A percentile compares a stretch with the other conserved stretches of the same genome.
These are phyloP conservation scores for Leccinum subrobustum DNA, from an alignment of 1,284 basidiomycete genomes.

Conservation along the genomic window DNA sequence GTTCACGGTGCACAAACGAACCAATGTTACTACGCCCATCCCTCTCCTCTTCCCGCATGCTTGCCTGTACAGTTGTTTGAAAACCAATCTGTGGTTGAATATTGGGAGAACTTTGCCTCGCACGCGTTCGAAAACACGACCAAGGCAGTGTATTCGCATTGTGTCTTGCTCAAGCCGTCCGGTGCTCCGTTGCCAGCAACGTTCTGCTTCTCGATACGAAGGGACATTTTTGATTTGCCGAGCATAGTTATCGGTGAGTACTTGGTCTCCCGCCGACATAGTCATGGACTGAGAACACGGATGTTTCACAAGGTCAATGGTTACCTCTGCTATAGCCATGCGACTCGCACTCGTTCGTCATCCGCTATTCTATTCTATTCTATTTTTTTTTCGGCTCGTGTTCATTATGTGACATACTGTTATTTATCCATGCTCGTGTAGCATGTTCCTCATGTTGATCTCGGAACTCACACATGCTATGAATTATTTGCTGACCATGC, in stretches of 20 bases:
- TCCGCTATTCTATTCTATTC: neutral
- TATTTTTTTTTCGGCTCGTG: neutral
- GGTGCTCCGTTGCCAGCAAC: slow-evolving; percentile 84
- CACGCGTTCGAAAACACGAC: slow-evolving; percentile 96
- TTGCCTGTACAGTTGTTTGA: slow-evolving; percentile 65
- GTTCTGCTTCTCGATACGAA: slow-evolving; percentile 90
- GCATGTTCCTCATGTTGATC: neutral
- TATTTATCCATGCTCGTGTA: slow-evolving; percentile 5
- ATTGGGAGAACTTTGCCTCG: slow-evolving; percentile 93
- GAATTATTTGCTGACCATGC: neutral
- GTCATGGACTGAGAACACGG: neutral
- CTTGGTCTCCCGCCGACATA: slow-evolving; percentile 4
- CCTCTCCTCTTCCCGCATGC: neutral
- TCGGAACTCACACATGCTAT: slow-evolving; percentile 6
- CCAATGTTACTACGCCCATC: slow-evolving; percentile 2
- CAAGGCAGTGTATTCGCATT: slow-evolving; percentile 91
- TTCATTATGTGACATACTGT: slow-evolving; percentile 9
- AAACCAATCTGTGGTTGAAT: slow-evolving; percentile 88
- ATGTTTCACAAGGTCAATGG: slow-evolving; percentile 67
- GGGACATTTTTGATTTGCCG: slow-evolving; percentile 87
- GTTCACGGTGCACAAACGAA: slow-evolving; percentile 17
- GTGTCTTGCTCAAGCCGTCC: slow-evolving; percentile 79
- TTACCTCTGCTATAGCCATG: slow-evolving; percentile 59
- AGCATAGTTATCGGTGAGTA: slow-evolving; percentile 78
- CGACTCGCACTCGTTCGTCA: slow-evolving; percentile 4